A percentile compares a stretch with the other conserved stretches of the same genome.
These are phyloP conservation scores for Sarocladium strictum DNA, from an alignment of 2,329 filamentous ascomycete genomes.

Conservation along the genomic window DNA sequence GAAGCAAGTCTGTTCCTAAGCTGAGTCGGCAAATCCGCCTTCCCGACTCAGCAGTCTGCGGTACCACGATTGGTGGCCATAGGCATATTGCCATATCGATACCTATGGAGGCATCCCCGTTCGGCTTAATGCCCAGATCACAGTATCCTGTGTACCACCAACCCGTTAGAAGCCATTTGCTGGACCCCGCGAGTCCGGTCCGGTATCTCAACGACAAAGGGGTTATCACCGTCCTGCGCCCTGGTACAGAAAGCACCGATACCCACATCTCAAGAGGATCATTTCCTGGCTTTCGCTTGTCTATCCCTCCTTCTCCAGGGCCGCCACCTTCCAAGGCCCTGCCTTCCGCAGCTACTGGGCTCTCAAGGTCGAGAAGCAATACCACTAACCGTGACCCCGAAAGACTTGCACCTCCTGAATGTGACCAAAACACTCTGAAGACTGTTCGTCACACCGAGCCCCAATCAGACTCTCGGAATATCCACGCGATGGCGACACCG, in stretches of 20 bases:
- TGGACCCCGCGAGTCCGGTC: slow-evolving; percentile 17
- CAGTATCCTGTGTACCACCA: slow-evolving; percentile 26
- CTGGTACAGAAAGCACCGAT: slow-evolving; percentile 22
- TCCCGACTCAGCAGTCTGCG: slow-evolving; percentile 50
- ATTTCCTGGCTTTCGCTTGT: slow-evolving; percentile 9
- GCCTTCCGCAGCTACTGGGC: background rate
- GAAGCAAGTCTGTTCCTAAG: slow-evolving; percentile 28
- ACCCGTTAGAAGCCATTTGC: background rate
- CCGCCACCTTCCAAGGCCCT: background rate
- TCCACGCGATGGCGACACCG: background rate
- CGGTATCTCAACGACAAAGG: slow-evolving; percentile 28
- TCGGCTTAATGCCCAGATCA: slow-evolving; percentile 25
- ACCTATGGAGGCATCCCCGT: slow-evolving; percentile 43
- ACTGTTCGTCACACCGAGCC: background rate
- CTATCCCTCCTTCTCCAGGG: background rate
- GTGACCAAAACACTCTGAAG: background rate
- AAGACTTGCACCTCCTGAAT: background rate
- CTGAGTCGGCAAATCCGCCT: slow-evolving; percentile 30
- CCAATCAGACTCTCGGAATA: background rate
- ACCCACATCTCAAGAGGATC: slow-evolving; percentile 9
- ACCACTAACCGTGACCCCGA: background rate
- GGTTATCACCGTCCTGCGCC: slow-evolving; percentile 29
- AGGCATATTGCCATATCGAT: slow-evolving; percentile 58
- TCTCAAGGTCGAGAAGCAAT: background rate
- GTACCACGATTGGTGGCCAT: slow-evolving; percentile 46